Conservation (phyloP, 1,284 basidiomycete genomes). For the Psilocybe mexicana region DNA sequence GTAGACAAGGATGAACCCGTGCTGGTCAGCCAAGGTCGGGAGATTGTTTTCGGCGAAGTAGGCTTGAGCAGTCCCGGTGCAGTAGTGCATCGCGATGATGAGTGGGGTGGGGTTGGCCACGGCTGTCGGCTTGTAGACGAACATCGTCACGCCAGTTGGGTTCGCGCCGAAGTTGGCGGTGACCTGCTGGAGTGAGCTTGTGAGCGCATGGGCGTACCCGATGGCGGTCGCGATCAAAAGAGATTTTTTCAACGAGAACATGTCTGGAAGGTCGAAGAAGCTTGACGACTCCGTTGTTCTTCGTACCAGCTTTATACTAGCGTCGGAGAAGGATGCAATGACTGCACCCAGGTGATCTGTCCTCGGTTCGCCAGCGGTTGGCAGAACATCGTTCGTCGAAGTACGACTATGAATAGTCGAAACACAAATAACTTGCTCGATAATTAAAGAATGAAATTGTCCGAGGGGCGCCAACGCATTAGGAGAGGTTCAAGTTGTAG, state of each 20-base stretch:
- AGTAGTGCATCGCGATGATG: slow-evolving; percentile 52
- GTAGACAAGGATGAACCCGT: slow-evolving; percentile 44
- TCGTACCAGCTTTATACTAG: no score
- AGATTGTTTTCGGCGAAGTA: slow-evolving; percentile 48
- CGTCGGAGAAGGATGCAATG: no score
- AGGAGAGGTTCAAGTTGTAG: no score
- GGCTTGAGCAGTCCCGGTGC: slow-evolving; percentile 48
- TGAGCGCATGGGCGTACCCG: slow-evolving; percentile 18
- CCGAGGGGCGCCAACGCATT: no score
- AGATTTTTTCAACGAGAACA: not conserved
- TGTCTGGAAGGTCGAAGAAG: not conserved
- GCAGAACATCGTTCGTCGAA: no score
- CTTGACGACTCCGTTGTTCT: no score
- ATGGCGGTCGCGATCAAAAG: not conserved
- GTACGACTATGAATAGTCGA: no score
- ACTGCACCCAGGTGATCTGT: no score
- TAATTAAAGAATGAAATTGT: no score
- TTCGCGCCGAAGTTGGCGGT: slow-evolving; percentile 43
- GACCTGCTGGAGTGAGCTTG: slow-evolving; percentile 32
- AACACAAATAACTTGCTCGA: no score
- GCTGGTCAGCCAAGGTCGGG: slow-evolving; percentile 44
- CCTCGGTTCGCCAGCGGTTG: no score
- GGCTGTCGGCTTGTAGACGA: slow-evolving; percentile 44
- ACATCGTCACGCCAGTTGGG: slow-evolving; percentile 49
- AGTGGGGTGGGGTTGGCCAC: slow-evolving; percentile 41